A percentile compares a stretch with the other conserved stretches of the same genome.
These are phyloP conservation scores for Mucor irregularis DNA, from an alignment of 371 early-diverging fungal species.

Conservation along the genomic window DNA sequence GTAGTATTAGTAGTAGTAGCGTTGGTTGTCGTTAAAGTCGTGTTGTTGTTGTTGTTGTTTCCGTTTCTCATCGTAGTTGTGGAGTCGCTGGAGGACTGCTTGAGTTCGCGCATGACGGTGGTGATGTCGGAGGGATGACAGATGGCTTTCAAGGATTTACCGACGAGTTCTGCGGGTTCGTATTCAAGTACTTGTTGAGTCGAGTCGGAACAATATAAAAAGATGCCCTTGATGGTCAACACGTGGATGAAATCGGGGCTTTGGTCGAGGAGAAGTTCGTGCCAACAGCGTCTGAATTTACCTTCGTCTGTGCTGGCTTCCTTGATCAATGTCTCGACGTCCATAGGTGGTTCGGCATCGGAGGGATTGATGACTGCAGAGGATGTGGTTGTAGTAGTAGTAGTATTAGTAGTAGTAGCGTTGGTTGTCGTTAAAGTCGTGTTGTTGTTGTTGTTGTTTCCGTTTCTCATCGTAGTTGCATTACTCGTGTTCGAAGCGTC, in stretches of 20 bases:
- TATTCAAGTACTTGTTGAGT: slow-evolving; percentile 47
- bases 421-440: not conserved
- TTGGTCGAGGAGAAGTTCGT: slow-evolving; percentile 40
- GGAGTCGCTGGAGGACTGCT: slow-evolving; percentile 38
- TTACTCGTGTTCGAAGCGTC: not conserved
- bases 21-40: not conserved
- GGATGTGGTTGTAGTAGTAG: not conserved
- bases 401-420: not conserved
- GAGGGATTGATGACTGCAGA: not conserved
- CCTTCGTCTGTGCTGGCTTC: slow-evolving; percentile 36
- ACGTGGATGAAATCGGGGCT: slow-evolving; percentile 62
- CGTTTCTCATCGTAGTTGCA: too few species aligned
- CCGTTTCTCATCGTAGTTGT: too few species aligned
- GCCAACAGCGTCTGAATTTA: slow-evolving; percentile 29
- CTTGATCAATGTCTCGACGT: slow-evolving; percentile 31
- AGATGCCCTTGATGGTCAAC: slow-evolving; percentile 63
- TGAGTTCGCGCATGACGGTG: slow-evolving; percentile 63
- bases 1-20: not conserved
- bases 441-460: not conserved
- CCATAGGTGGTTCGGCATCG: slow-evolving; percentile 14
- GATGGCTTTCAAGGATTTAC: slow-evolving; percentile 53
- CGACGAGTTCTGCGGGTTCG: slow-evolving; percentile 52
- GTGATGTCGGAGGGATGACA: slow-evolving; percentile 68
- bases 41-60: not conserved
- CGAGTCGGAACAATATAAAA: slow-evolving; percentile 57